phyloP scores from a whole-genome alignment of 768 basidiomycete species.

The Gymnopilus dilepis region DNA sequence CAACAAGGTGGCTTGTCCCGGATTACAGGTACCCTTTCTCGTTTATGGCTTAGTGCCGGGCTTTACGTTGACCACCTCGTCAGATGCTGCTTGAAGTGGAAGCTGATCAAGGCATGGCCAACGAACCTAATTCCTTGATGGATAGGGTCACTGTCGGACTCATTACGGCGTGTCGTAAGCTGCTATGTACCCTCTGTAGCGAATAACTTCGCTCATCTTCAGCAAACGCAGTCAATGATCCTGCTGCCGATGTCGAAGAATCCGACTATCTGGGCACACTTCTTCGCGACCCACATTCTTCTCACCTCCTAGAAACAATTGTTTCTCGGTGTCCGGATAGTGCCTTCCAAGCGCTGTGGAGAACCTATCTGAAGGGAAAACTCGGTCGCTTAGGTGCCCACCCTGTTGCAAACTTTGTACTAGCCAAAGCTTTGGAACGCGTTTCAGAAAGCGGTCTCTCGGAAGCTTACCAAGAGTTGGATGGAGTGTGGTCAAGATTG shows the following conservation, averaged over 20 bases:
- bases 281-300: constrained; percentile 85
- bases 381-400: constrained; percentile 77
- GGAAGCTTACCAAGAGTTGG: constrained; percentile 63
- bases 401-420: constrained; percentile 93
- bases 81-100: constrained; percentile 88
- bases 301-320: constrained; percentile 87
- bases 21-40: constrained; percentile 60
- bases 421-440: constrained; percentile 78
- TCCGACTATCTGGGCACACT: constrained; percentile 85
- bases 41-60: constrained; percentile 14
- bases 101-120: constrained; percentile 63
- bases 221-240: constrained; percentile 41
- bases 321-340: constrained; percentile 62
- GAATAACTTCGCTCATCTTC: neutral
- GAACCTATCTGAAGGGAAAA: constrained; percentile 76
- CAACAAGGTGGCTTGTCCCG: constrained; percentile 77
- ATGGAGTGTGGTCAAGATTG: constrained; percentile 59
- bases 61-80: neutral
- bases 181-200: neutral
- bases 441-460: constrained; percentile 59
- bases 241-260: constrained; percentile 45
- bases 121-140: constrained; percentile 74
- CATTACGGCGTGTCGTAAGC: constrained; percentile 68
- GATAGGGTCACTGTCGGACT: constrained; percentile 81
- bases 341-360: constrained; percentile 76